Conservation (phyloP, 2,329 filamentous ascomycete genomes). For the Gliomastix tumulicola region DNA sequence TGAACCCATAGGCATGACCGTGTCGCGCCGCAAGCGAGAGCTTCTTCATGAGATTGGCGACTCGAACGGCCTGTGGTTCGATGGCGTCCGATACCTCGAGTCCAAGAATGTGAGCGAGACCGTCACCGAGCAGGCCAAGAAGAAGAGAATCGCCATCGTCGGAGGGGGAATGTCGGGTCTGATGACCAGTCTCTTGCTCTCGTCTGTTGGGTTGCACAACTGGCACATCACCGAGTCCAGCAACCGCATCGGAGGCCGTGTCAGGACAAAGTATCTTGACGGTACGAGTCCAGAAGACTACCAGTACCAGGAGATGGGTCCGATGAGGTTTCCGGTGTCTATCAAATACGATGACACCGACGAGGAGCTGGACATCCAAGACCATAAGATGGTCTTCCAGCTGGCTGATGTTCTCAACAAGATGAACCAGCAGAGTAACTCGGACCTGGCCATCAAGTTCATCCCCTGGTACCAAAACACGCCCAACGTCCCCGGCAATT, state of each 20-base stretch:
- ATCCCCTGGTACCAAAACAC: conserved; percentile 54
- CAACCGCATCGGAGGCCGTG: conserved; percentile 53
- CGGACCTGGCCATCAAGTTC: conserved; percentile 47
- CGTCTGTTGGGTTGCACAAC: conserved; percentile 47
- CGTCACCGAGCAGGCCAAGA: no score
- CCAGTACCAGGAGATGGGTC: conserved; percentile 61
- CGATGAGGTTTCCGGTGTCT: conserved; percentile 48
- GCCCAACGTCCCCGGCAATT: conserved; percentile 44
- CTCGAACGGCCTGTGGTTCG: no score
- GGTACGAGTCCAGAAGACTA: conserved; percentile 49
- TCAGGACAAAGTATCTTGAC: conserved; percentile 56
- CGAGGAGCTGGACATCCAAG: conserved; percentile 50
- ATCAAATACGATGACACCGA: conserved; percentile 27
- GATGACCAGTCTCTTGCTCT: conserved; percentile 42
- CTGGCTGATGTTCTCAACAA: conserved; percentile 52
- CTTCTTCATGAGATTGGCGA: no score
- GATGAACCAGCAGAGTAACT: conserved; percentile 43
- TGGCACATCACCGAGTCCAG: conserved; percentile 56
- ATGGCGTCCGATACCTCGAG: no score
- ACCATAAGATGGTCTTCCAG: conserved; percentile 60
- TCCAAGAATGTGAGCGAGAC: no score
- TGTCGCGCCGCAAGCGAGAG: no score
- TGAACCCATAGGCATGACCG: no score
- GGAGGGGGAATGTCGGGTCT: no score
- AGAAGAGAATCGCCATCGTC: no score